Evolutionary conservation across 371 early-diverging fungal species (phyloP), one percentile per base, ranked within the genome.

Genomic region (Apophysomyces variabilis): DNA sequence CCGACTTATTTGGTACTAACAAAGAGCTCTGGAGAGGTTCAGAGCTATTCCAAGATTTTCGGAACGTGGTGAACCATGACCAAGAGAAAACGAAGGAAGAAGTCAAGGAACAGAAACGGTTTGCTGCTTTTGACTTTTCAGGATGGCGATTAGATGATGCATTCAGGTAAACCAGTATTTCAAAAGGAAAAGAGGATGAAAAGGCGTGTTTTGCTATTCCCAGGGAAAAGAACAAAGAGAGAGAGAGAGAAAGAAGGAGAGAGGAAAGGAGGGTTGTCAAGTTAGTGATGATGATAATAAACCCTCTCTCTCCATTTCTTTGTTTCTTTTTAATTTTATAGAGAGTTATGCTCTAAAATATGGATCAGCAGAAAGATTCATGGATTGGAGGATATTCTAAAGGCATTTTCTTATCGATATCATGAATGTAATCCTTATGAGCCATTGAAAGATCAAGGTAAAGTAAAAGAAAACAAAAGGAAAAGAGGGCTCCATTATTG

Each of bases 121-220:
- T 45, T 65, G 32, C 45, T 36, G 45, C 11, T 47, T 11, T 59
- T 43, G 65, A 46, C 38, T 65, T 45, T 59, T 46, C 59, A 32
- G 21, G 18, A 16, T 36, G 21, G 61, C 79, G 83, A 18, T 75
- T 94, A 21, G 94, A 94, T 64, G 78, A 82, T 61, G 89, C 90
- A 13, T 89, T 94, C 60, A 80, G 94, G 70, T 70, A 68, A 45
- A 61, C 21, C 32, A 26, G 32, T 26, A 26, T 26, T 26, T 26
- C 3, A 1, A 26, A 26, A 26, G 3, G 32, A 3, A 3, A 26
- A 26, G 32, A 26, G 32, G 32, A 26, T 3, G 35, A 61, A n/a
- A 26, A 7, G 54, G 21, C 7, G 18, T 60, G 13, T 4, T 9
- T 6, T 60, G 4, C 13, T 7, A 12, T n/a, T 58, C 5, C 4